These are phyloP conservation scores for Termitomyces bulborhizus DNA, from an alignment of 768 basidiomycete genomes.

Conservation along the genomic window DNA sequence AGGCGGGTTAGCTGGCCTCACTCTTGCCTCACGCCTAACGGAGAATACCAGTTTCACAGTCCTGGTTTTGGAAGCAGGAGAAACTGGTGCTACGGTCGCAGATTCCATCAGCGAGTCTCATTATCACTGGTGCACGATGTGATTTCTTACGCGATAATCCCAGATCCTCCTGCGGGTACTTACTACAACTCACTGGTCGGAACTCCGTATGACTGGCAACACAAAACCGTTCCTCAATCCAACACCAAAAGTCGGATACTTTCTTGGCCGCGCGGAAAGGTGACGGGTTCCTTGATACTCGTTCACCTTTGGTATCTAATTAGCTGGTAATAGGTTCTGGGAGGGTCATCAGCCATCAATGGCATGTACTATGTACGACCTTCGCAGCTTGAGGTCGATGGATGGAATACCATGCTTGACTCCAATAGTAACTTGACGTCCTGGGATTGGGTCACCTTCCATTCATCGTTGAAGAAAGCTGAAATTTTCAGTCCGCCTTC, in stretches of 20 bases:
- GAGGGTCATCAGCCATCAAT: conserved; percentile 66
- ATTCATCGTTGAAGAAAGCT: conserved; percentile 36
- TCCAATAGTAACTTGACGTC: conserved; percentile 21
- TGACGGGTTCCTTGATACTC: conserved; percentile 12
- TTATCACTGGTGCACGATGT: background rate
- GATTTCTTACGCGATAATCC: background rate
- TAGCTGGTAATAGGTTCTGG: conserved; percentile 38
- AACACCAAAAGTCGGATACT: conserved; percentile 35
- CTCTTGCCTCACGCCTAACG: conserved; percentile 29
- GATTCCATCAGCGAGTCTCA: conserved; percentile 26
- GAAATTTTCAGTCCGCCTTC: conserved; percentile 49
- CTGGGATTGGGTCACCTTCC: conserved; percentile 40
- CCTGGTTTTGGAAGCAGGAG: conserved; percentile 37
- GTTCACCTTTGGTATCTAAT: background rate
- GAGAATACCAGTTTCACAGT: conserved; percentile 29
- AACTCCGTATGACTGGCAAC: conserved; percentile 50
- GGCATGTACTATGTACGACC: conserved; percentile 62
- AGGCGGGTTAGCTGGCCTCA: conserved; percentile 30
- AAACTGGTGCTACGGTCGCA: conserved; percentile 32
- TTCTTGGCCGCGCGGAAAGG: conserved; percentile 59
- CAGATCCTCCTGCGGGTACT: conserved; percentile 45
- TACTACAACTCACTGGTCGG: conserved; percentile 46
- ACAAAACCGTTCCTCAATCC: conserved; percentile 41
- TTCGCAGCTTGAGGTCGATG: conserved; percentile 37
- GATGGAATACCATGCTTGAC: conserved; percentile 32